Conservation (phyloP, 2,329 filamentous ascomycete species). For the Calycina marina region DNA sequence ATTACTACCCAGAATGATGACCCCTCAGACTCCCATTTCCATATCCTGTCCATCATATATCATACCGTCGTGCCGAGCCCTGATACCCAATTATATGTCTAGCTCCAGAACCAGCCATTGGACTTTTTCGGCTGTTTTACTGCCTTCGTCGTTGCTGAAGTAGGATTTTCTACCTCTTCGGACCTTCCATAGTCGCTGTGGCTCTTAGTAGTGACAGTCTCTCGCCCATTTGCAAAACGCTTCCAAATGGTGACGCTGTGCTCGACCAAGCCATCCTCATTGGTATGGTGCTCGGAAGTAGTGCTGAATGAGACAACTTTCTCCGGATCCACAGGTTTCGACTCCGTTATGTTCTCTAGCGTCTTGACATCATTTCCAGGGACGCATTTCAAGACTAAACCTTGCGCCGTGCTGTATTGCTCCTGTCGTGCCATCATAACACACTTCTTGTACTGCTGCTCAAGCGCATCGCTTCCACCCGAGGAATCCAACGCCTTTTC, state of each 20-base stretch:
- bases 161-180: constrained; percentile 1
- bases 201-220: constrained; percentile 12
- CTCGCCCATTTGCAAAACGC: constrained; percentile 15
- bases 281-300: constrained; percentile 2
- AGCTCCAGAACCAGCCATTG: constrained; percentile 19
- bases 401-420: too few species aligned
- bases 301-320: constrained; percentile 1
- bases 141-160: constrained; percentile 2
- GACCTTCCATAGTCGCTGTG: constrained; percentile 10
- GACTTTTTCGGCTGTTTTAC: constrained; percentile 6
- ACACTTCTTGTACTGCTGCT: too few species aligned
- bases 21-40: background rate
- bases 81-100: constrained; percentile 1
- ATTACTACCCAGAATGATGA: background rate
- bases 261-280: constrained; percentile 17
- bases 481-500: too few species aligned
- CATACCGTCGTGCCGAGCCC: background rate
- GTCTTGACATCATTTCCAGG: too few species aligned
- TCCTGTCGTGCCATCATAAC: too few species aligned
- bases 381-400: too few species aligned
- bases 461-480: too few species aligned
- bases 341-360: too few species aligned
- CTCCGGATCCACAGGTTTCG: too few species aligned
- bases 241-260: constrained; percentile 17
- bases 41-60: background rate